These are phyloP conservation scores for Clonostachys sp. DNA, from an alignment of 2,329 filamentous ascomycete genomes.

Conservation along the genomic window DNA sequence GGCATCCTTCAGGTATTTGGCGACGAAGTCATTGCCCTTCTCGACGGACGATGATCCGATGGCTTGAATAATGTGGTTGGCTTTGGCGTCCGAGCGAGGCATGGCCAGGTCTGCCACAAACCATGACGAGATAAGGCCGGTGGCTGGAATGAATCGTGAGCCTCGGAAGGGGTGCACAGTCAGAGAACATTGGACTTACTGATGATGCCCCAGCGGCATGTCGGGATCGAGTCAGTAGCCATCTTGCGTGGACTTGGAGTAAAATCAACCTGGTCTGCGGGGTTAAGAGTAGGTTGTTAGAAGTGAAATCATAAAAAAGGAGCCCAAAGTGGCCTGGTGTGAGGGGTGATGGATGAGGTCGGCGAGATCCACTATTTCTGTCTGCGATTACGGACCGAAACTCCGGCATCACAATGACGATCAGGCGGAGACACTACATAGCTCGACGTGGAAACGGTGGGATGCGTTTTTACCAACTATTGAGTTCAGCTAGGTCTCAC, in stretches of 20 bases:
- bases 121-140: slow-evolving; percentile 38
- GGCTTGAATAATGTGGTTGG: slow-evolving; percentile 33
- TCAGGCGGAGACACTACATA: too few relatives aligned
- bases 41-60: slow-evolving; percentile 31
- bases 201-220: slow-evolving; percentile 26
- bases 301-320: too few relatives aligned
- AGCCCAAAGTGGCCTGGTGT: too few relatives aligned
- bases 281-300: too few relatives aligned
- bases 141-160: slow-evolving; percentile 6
- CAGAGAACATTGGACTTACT: slow-evolving; percentile 7
- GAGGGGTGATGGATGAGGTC: too few relatives aligned
- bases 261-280: too few relatives aligned
- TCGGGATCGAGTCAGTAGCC: slow-evolving; percentile 6
- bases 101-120: slow-evolving; percentile 35
- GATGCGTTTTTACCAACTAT: too few relatives aligned
- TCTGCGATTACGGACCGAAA: too few relatives aligned
- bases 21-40: slow-evolving; percentile 18
- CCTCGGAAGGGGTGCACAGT: not conserved
- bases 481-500: too few relatives aligned
- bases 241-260: not conserved
- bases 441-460: too few relatives aligned
- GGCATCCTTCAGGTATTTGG: not conserved
- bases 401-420: too few relatives aligned
- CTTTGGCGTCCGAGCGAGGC: slow-evolving; percentile 23
- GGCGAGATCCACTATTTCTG: too few relatives aligned